These are phyloP conservation scores for Escovopsis sp. DNA, from an alignment of 2,329 filamentous ascomycete species.

Conservation along the genomic window DNA sequence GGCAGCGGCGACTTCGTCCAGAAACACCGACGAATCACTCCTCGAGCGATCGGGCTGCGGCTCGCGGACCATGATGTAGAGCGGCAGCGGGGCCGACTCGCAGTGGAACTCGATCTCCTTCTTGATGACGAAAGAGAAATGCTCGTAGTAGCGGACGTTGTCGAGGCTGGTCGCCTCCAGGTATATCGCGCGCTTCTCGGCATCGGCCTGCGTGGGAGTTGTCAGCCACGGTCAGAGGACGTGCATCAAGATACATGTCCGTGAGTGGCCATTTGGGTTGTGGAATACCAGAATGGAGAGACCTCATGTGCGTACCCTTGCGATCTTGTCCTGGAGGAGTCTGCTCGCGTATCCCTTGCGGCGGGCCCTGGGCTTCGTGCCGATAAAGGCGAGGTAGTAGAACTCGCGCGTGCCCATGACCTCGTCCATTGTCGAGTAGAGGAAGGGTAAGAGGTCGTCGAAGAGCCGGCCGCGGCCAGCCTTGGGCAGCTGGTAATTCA, in stretches of 20 bases:
- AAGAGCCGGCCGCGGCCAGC: constrained; percentile 65
- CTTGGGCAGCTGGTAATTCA: constrained; percentile 56
- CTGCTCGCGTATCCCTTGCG: constrained; percentile 59
- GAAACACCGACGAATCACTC: constrained; percentile 11
- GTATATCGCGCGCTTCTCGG: constrained; percentile 53
- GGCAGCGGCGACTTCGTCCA: constrained; percentile 4
- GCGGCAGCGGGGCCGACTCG: constrained; percentile 39
- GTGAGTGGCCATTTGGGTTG: background rate
- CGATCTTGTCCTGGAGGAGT: constrained; percentile 55
- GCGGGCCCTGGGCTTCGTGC: constrained; percentile 54
- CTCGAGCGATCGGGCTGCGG: constrained; percentile 27
- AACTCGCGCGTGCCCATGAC: constrained; percentile 52
- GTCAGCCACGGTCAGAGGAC: too few relatives aligned
- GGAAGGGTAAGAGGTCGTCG: constrained; percentile 57
- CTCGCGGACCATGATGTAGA: constrained; percentile 75
- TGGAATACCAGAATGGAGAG: background rate
- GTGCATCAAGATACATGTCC: background rate
- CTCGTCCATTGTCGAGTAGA: constrained; percentile 55
- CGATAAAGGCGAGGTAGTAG: constrained; percentile 76
- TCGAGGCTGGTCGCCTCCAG: constrained; percentile 58
- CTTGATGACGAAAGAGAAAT: constrained; percentile 55
- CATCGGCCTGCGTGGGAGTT: constrained; percentile 43
- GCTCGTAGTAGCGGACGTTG: constrained; percentile 59
- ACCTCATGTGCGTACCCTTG: constrained; percentile 30
- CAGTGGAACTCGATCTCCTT: constrained; percentile 48